Percentiles rank a stretch among this genome's conserved stretches.
Evolutionary conservation across 202 grass and related monocot species (phyloP).

Genomic region (Brachypodium distachyon): DNA sequence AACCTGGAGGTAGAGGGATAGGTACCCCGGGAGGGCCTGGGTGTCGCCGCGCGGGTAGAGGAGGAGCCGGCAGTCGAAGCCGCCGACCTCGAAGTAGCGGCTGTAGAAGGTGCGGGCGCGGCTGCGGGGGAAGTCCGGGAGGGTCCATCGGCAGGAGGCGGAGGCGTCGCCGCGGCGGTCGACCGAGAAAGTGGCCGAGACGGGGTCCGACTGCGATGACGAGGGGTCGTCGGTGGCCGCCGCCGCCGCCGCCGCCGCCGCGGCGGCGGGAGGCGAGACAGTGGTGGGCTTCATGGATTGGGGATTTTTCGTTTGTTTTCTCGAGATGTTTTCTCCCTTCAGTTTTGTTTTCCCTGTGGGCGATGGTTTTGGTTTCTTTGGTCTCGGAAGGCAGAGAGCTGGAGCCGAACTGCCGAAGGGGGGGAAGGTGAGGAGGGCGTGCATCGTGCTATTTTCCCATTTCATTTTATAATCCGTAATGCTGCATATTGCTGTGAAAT

Average conservation of each 20-base stretch:
- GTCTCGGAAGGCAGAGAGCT: slow-evolving; percentile 12
- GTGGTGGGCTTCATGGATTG: slow-evolving; percentile 52
- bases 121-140: slow-evolving; percentile 67
- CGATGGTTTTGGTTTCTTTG: slow-evolving; percentile 25
- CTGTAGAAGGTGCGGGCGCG: slow-evolving; percentile 74
- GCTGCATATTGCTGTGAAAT: background rate
- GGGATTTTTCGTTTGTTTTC: slow-evolving; percentile 41
- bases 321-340: background rate
- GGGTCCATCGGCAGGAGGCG: slow-evolving; percentile 77
- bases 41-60: slow-evolving; percentile 81
- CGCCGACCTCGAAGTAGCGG: slow-evolving; percentile 89
- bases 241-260: slow-evolving; percentile 1
- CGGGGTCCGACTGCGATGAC: slow-evolving; percentile 26
- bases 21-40: slow-evolving; percentile 74
- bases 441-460: too few species aligned
- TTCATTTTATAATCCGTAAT: background rate
- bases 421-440: background rate
- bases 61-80: slow-evolving; percentile 91
- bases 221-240: slow-evolving; percentile 33
- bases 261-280: slow-evolving; percentile 12
- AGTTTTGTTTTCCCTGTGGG: background rate
- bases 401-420: background rate
- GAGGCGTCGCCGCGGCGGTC: slow-evolving; percentile 67
- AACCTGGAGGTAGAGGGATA: slow-evolving; percentile 92
- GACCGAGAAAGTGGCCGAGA: slow-evolving; percentile 40